These are phyloP conservation scores for Pythium guiyangense DNA, from an alignment of 352 stramenopile genomes.

Conservation along the genomic window DNA sequence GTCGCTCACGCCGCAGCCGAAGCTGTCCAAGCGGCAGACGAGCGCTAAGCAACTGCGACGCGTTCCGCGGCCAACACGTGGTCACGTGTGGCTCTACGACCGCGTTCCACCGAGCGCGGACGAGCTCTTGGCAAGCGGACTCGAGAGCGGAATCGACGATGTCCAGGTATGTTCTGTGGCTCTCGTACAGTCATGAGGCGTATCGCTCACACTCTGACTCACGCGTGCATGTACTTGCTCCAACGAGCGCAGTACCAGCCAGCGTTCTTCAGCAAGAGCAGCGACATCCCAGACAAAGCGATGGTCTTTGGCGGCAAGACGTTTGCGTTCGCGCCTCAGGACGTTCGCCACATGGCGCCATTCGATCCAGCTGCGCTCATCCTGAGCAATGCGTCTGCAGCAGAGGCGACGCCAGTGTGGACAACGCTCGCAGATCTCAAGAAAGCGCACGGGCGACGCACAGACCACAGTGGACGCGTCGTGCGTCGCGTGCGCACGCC, in stretches of 20 bases:
- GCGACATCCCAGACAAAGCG: conserved; percentile 65
- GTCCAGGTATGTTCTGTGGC: conserved; percentile 20
- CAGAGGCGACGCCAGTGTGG: conserved; percentile 4
- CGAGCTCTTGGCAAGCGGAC: conserved; percentile 43
- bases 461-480: background rate
- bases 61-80: conserved; percentile 4
- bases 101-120: conserved; percentile 31
- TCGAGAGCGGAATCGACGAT: conserved; percentile 36
- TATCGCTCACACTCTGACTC: background rate
- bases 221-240: background rate
- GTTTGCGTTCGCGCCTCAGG: conserved; percentile 46
- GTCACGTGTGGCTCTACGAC: conserved; percentile 45
- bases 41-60: background rate
- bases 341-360: conserved; percentile 21
- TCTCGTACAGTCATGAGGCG: background rate
- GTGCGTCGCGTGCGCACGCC: conserved; percentile 36
- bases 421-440: conserved; percentile 9
- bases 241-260: conserved; percentile 29
- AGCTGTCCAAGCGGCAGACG: conserved; percentile 3
- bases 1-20: conserved; percentile 49
- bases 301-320: conserved; percentile 75
- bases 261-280: conserved; percentile 47
- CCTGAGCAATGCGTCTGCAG: conserved; percentile 9
- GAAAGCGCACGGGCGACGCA: background rate
- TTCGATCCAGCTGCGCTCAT: conserved; percentile 44